Conservation (phyloP, 768 basidiomycete genomes). For the Kwoniella mangroviensis region DNA sequence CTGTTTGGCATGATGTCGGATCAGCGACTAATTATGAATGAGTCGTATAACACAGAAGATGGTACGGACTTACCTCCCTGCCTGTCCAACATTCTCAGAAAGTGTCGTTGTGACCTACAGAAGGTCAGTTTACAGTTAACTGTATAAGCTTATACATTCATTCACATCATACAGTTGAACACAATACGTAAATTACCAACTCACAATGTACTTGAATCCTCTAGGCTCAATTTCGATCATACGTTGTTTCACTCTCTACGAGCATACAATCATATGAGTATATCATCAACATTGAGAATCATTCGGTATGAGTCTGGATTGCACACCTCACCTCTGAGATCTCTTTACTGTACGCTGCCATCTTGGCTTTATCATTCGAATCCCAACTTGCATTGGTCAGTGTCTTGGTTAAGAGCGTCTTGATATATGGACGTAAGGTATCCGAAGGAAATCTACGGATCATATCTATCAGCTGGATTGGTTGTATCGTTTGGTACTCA, state of each 20-base stretch:
- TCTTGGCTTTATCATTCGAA: slow-evolving; percentile 31
- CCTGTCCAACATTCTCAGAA: slow-evolving; percentile 51
- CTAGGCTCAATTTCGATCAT: slow-evolving; percentile 51
- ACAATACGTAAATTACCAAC: slow-evolving; percentile 2
- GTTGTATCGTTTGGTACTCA: background rate
- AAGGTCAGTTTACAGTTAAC: background rate
- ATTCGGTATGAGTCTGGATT: background rate
- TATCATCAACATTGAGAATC: background rate
- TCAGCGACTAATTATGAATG: too few species aligned
- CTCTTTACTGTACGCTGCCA: slow-evolving; percentile 41
- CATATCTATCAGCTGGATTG: background rate
- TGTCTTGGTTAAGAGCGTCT: slow-evolving; percentile 33
- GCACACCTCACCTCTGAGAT: slow-evolving; percentile 44
- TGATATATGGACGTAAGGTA: slow-evolving; percentile 41
- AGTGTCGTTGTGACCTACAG: slow-evolving; percentile 43
- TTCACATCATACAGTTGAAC: background rate
- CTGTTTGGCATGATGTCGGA: slow-evolving; percentile 5
- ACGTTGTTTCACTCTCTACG: slow-evolving; percentile 42
- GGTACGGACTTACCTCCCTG: slow-evolving; percentile 41
- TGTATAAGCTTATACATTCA: background rate
- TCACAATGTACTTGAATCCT: slow-evolving; percentile 52
- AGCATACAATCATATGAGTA: background rate
- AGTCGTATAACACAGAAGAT: background rate
- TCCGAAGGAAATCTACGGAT: slow-evolving; percentile 63
- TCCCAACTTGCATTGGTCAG: slow-evolving; percentile 39